Base-by-base conservation (phyloP, 2,329 filamentous ascomycete species). In the Ciborinia camelliae region DNA sequence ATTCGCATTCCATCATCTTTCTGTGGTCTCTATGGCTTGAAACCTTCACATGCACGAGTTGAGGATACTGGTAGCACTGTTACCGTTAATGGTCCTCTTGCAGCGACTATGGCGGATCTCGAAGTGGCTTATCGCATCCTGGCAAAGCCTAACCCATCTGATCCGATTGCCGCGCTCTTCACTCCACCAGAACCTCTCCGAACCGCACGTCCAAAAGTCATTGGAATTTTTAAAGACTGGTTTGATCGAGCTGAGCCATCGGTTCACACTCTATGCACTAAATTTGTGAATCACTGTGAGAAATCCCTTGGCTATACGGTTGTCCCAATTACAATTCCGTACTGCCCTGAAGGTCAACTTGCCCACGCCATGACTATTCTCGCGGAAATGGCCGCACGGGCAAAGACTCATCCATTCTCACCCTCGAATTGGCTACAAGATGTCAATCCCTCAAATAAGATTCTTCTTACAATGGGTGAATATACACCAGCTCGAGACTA, bases 51-150 rank as follows among this genome's bases (percentile, higher is more conserved):
- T 73, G 84, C 88, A 72, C 87, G 92, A 45, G 83, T 90, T 7
- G 83, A 84, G 51, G 80, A 77, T 65, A 80, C 81, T 75, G 79
- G 79, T 71, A 81, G 80, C 62, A 81, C 80, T 63, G 81, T 86
- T 73, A 82, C 81, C 64, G 88, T 95, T 20, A 80, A 85, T 8
- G 91, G 91, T 0, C 92, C 93, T 9, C 84, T 97, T 72, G 89
- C 91, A 20, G 83, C 86, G 55, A 94, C 84, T 63, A 90, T 90
- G 68, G 81, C 87, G 43, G 93, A 96, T 72, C 84, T 97, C 7
- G 88, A 89, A 67, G 81, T 92, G 61, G 89, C 90, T n/a, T 97
- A 95, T 78, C 87, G 90, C 58, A 75, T 90, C 71, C 92, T 96
- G 83, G 84, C 90, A 2, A 55, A 86, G 61, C 90, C 91, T 0